These are phyloP conservation scores for Ilex aquifolium DNA, from an alignment of 257 asterid genomes.

Conservation along the genomic window DNA sequence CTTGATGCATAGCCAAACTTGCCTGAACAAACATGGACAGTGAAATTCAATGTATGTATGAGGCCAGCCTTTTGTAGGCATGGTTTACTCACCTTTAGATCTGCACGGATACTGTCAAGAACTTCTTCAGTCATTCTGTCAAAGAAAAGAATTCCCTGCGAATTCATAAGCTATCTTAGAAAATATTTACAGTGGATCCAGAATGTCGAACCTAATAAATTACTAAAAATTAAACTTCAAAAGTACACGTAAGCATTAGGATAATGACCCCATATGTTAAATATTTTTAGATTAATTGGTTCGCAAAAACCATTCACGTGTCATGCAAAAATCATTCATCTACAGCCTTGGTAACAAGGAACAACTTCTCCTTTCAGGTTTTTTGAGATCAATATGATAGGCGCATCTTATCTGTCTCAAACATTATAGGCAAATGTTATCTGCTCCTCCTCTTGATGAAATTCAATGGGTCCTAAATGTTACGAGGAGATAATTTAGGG, in stretches of 20 bases:
- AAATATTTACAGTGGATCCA: constrained; percentile 1
- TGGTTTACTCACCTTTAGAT: constrained; percentile 51
- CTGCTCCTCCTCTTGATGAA: background rate
- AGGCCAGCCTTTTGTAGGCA: background rate
- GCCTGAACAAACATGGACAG: background rate
- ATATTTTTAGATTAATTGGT: background rate
- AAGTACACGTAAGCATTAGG: background rate
- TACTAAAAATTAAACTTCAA: background rate
- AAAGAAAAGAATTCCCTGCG: constrained; percentile 90
- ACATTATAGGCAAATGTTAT: no score
- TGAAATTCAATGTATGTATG: no score
- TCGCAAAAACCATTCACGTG: background rate
- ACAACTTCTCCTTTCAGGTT: background rate
- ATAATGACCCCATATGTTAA: background rate
- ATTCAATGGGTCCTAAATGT: background rate
- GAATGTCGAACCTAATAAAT: constrained; percentile 1
- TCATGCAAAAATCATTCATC: background rate
- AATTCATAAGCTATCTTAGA: constrained; percentile 1
- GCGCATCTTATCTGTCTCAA: background rate
- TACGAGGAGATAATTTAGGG: no score
- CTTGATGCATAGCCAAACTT: background rate
- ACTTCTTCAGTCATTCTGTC: constrained; percentile 84
- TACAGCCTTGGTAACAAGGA: background rate
- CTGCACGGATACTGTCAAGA: constrained; percentile 60
- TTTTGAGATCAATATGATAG: background rate